phyloP scores from a whole-genome alignment of 352 stramenopile species.

The Globisporangium spiculum region DNA sequence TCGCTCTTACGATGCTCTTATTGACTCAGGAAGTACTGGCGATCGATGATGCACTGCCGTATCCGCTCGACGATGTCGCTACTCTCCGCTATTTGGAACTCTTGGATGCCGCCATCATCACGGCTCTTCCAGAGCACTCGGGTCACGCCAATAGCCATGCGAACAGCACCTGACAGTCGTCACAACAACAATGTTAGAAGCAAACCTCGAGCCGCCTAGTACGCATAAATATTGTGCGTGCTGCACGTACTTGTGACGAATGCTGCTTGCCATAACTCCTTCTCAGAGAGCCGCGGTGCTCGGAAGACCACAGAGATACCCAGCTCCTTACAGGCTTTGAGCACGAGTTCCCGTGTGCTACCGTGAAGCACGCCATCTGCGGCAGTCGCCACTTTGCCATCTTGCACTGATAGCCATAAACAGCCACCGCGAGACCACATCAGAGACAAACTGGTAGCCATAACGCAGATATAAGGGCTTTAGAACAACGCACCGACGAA shows the following conservation, averaged over 20 bases:
- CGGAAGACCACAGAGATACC: conserved; percentile 55
- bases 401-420: conserved; percentile 31
- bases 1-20: background rate
- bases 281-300: conserved; percentile 50
- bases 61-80: conserved; percentile 14
- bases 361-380: conserved; percentile 43
- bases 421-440: background rate
- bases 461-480: background rate
- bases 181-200: background rate
- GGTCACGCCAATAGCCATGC: conserved; percentile 16
- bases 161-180: conserved; percentile 13
- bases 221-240: background rate
- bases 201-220: background rate
- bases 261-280: conserved; percentile 49
- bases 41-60: conserved; percentile 11
- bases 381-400: conserved; percentile 47
- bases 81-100: background rate
- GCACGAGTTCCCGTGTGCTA: conserved; percentile 60
- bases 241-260: conserved; percentile 70
- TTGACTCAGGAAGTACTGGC: conserved; percentile 14
- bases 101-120: background rate
- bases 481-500: conserved; percentile 49
- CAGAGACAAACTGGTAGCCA: background rate
- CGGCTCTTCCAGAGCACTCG: conserved; percentile 11
- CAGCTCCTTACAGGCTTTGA: conserved; percentile 54